Evolutionary conservation across 2,329 filamentous ascomycete genomes (phyloP).

Genomic region (Monilinia polystroma): DNA sequence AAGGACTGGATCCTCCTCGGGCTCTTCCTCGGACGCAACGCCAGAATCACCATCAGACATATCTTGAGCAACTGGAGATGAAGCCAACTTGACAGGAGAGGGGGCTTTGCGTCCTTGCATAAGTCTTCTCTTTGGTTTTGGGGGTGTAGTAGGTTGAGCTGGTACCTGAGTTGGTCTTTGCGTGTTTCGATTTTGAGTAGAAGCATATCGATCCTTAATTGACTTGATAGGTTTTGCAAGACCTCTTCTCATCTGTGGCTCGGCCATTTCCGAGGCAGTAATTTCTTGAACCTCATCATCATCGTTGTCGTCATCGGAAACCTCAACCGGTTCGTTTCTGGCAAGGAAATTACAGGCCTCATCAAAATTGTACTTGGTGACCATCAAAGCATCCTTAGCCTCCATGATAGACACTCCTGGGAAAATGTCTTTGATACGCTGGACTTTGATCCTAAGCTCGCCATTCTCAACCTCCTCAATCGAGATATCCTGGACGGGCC

Average conservation of each 20-base stretch:
- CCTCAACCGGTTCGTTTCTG: conserved; percentile 26
- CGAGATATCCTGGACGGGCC: conserved; percentile 46
- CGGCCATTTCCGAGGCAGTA: conserved; percentile 37
- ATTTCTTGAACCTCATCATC: conserved; percentile 36
- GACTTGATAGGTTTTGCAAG: conserved; percentile 54
- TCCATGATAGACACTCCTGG: conserved; percentile 47
- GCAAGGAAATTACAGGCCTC: conserved; percentile 52
- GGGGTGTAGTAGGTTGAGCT: conserved; percentile 28
- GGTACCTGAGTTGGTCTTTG: conserved; percentile 29
- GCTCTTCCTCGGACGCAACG: conserved; percentile 32
- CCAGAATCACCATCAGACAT: conserved; percentile 40
- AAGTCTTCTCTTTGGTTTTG: conserved; percentile 39
- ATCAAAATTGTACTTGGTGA: conserved; percentile 52
- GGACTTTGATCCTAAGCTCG: conserved; percentile 50
- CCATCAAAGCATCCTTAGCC: conserved; percentile 51
- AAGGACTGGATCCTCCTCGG: conserved; percentile 46
- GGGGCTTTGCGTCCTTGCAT: conserved; percentile 39
- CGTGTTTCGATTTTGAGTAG: conserved; percentile 44
- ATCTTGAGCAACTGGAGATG: conserved; percentile 29
- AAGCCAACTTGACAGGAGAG: conserved; percentile 28
- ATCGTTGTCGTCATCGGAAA: conserved; percentile 42
- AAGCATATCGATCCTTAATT: conserved; percentile 59
- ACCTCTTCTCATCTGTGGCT: conserved; percentile 53
- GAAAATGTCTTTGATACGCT: conserved; percentile 51
- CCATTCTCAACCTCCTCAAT: conserved; percentile 53